Conservation (phyloP, 768 basidiomycete species). For the Psilocybe azurescens region DNA sequence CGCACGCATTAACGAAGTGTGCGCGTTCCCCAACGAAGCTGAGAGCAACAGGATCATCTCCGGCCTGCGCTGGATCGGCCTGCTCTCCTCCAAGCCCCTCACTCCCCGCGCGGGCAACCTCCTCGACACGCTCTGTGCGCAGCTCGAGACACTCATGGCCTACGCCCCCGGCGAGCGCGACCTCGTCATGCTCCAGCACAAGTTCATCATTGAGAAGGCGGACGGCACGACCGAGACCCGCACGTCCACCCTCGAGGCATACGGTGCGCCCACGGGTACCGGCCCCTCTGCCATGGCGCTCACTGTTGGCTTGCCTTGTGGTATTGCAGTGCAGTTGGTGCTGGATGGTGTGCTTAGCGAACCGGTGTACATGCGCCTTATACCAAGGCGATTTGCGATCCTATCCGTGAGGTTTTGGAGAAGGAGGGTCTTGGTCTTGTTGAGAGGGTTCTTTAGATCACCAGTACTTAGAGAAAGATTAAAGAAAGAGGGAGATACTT, state of each 20-base stretch:
- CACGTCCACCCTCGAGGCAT: conserved; percentile 91
- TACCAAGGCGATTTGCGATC: conserved; percentile 81
- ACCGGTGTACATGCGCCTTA: conserved; percentile 87
- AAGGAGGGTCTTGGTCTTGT: conserved; percentile 76
- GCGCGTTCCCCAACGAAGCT: conserved; percentile 70
- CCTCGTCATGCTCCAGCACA: conserved; percentile 98
- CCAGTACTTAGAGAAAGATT: too few species aligned
- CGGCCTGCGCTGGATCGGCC: conserved; percentile 92
- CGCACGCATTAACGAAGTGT: conserved; percentile 69
- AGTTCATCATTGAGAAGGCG: conserved; percentile 89
- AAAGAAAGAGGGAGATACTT: too few species aligned
- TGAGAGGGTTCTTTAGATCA: conserved; percentile 63
- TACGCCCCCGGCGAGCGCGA: conserved; percentile 92
- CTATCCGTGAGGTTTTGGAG: conserved; percentile 70
- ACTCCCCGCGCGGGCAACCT: conserved; percentile 72
- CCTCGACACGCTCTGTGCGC: conserved; percentile 92
- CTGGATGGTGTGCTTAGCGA: conserved; percentile 83
- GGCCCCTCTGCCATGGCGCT: conserved; percentile 92
- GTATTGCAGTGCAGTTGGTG: conserved; percentile 90
- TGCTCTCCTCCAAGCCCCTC: conserved; percentile 77
- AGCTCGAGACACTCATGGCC: conserved; percentile 89
- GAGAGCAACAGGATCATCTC: conserved; percentile 84
- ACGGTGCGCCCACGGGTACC: conserved; percentile 65
- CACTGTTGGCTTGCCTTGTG: conserved; percentile 92
- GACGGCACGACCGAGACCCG: conserved; percentile 78